Conservation (phyloP, 2,329 filamentous ascomycete genomes). For the Seiridium unicorne region DNA sequence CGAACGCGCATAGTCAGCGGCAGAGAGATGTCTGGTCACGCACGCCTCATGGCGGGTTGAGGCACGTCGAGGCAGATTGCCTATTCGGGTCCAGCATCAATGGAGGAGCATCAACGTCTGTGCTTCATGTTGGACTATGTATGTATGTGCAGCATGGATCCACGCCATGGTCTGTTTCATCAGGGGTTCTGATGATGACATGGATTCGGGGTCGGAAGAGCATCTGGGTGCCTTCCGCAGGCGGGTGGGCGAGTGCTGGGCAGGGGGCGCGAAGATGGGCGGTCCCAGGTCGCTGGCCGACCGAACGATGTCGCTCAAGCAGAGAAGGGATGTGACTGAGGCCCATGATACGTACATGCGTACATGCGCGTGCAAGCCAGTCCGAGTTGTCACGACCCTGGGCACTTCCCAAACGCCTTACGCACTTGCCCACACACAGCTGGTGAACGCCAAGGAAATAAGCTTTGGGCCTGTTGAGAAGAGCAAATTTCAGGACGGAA, state of each 20-base stretch:
- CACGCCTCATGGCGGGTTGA: too few relatives aligned
- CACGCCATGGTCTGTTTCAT: conserved; percentile 10
- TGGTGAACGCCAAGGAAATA: background rate
- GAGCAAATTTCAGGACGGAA: background rate
- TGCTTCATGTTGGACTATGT: background rate
- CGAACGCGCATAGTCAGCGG: too few relatives aligned
- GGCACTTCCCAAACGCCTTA: conserved; percentile 2
- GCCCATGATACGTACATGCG: background rate
- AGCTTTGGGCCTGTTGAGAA: background rate
- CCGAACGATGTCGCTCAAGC: background rate
- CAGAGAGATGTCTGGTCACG: too few relatives aligned
- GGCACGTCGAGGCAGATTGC: background rate
- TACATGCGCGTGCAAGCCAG: background rate
- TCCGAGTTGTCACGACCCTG: background rate
- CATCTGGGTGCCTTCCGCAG: background rate
- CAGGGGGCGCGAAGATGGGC: too few relatives aligned
- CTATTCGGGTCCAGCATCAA: background rate
- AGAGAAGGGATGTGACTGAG: background rate
- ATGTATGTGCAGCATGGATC: conserved; percentile 5
- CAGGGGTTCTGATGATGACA: conserved; percentile 1
- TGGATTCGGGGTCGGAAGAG: conserved; percentile 1
- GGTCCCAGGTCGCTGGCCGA: background rate
- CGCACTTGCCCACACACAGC: background rate
- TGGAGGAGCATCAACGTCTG: conserved; percentile 2
- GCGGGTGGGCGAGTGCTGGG: background rate